These are phyloP conservation scores for Geotrichum restrictum DNA, from an alignment of 1,139 yeast species.

Conservation along the genomic window DNA sequence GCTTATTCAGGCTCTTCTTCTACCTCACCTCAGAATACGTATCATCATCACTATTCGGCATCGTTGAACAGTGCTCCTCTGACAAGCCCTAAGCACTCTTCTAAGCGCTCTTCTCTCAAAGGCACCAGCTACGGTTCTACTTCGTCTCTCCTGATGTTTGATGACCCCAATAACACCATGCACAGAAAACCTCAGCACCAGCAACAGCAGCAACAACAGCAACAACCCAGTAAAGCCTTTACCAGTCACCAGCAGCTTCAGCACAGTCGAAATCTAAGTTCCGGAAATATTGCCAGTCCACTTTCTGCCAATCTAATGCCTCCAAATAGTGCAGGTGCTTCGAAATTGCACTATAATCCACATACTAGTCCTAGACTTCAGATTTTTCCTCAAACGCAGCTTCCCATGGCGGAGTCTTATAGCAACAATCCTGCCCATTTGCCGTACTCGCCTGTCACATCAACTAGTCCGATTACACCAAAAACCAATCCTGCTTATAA, in stretches of 20 bases:
- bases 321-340: constrained; percentile 5
- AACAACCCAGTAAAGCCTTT: constrained; percentile 1
- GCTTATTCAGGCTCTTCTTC: not conserved
- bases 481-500: constrained; percentile 1
- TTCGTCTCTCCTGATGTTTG: constrained; percentile 21
- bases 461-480: constrained; percentile 6
- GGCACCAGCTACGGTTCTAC: constrained; percentile 21
- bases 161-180: constrained; percentile 17
- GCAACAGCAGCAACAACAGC: constrained; percentile 20
- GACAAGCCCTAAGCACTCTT: constrained; percentile 7
- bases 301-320: constrained; percentile 9
- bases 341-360: constrained; percentile 17
- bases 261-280: constrained; percentile 16
- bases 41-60: not conserved
- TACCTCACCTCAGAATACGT: not conserved
- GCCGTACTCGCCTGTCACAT: constrained; percentile 11
- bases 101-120: constrained; percentile 12
- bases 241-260: constrained; percentile 16
- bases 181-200: constrained; percentile 14
- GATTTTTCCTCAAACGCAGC: constrained; percentile 21
- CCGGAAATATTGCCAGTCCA: constrained; percentile 3
- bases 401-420: not conserved
- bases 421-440: constrained; percentile 2
- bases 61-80: not conserved
- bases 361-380: constrained; percentile 22